phyloP scores from a whole-genome alignment of 2,329 filamentous ascomycete species.

The Tolypocladium inflatum region DNA sequence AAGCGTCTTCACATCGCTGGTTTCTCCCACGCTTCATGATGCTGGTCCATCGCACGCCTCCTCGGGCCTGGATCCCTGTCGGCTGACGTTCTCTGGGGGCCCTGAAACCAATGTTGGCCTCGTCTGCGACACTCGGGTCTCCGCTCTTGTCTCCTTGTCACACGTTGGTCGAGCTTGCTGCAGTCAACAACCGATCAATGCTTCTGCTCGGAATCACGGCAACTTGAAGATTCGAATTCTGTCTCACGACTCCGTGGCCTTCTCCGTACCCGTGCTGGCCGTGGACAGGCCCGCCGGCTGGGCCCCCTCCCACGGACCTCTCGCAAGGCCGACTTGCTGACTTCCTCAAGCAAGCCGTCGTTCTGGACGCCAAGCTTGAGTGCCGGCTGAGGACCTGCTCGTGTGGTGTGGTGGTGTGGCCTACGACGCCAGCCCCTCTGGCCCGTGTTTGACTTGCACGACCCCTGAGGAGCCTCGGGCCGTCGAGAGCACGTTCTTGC shows the following conservation, averaged over 20 bases:
- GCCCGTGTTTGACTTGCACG: background rate
- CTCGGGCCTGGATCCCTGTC: background rate
- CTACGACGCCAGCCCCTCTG: background rate
- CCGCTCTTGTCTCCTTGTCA: background rate
- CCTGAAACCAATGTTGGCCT: background rate
- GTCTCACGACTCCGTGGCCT: background rate
- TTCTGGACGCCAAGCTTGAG: background rate
- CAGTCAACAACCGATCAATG: background rate
- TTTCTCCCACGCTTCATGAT: background rate
- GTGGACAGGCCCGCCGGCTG: background rate
- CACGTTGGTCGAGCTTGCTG: background rate
- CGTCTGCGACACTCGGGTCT: background rate
- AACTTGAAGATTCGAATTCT: background rate
- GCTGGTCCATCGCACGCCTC: background rate
- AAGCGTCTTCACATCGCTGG: background rate
- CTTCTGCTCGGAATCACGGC: background rate
- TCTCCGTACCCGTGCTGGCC: background rate
- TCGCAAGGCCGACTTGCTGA: background rate
- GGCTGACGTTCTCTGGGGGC: background rate
- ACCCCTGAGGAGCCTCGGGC: background rate
- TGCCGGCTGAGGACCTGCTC: background rate
- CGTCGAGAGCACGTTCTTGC: background rate
- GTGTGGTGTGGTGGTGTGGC: background rate
- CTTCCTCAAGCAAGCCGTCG: background rate
- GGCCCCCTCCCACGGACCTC: background rate